Evolutionary conservation across 2,329 filamentous ascomycete species (phyloP).

Genomic region (Amylocarpus encephaloides): DNA sequence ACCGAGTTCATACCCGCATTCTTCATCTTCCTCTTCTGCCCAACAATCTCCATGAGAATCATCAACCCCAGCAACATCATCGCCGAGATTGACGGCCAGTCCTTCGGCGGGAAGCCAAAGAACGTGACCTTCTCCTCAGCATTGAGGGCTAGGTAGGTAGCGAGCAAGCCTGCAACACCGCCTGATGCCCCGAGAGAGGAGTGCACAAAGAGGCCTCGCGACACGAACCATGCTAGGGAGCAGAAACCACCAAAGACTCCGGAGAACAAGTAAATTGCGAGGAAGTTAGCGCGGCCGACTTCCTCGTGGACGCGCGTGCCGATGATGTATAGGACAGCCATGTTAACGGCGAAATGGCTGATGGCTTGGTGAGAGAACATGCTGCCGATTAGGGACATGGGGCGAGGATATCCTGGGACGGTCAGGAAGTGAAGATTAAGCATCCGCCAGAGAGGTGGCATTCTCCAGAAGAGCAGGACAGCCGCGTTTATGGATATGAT

Average conservation of each 20-base stretch:
- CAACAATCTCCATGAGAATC: constrained; percentile 43
- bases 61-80: constrained; percentile 47
- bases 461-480: constrained; percentile 53
- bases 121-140: constrained; percentile 50
- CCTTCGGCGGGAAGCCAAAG: constrained; percentile 50
- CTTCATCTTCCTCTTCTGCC: constrained; percentile 30
- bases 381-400: constrained; percentile 55
- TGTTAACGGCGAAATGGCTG: constrained; percentile 57
- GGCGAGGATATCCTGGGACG: constrained; percentile 57
- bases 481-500: constrained; percentile 55
- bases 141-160: constrained; percentile 57
- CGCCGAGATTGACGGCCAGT: constrained; percentile 46
- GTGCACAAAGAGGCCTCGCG: constrained; percentile 34
- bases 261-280: constrained; percentile 57
- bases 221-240: constrained; percentile 43
- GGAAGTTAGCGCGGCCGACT: constrained; percentile 60
- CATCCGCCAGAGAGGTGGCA: constrained; percentile 57
- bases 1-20: constrained; percentile 14
- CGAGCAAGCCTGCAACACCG: constrained; percentile 53
- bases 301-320: constrained; percentile 65
- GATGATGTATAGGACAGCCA: constrained; percentile 58
- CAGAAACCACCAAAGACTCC: constrained; percentile 53
- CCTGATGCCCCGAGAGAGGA: constrained; percentile 63
- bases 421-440: constrained; percentile 65
- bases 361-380: constrained; percentile 63